Percentiles rank a stretch among this genome's conserved stretches.
Conservation (phyloP, 2,329 filamentous ascomycete genomes). For the Epichloe hybrida region DNA sequence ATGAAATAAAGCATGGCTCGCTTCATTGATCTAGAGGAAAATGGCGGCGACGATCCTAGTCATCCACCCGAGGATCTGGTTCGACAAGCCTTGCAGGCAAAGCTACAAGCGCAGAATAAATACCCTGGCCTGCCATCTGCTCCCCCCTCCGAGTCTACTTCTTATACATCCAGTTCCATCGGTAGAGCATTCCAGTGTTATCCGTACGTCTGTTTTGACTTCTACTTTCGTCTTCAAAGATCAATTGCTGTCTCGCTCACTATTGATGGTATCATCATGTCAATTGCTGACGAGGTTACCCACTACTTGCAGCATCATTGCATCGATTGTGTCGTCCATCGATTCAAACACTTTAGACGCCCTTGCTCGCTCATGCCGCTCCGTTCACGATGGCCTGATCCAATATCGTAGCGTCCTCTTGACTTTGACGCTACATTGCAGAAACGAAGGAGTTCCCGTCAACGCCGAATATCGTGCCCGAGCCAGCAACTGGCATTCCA, state of each 20-base stretch:
- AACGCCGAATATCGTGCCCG: slow-evolving; percentile 43
- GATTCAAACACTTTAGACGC: slow-evolving; percentile 81
- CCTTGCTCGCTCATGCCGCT: slow-evolving; percentile 68
- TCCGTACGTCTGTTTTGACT: slow-evolving; percentile 14
- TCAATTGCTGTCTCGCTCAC: not conserved
- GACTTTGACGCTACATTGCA: slow-evolving; percentile 64
- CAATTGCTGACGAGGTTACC: not conserved
- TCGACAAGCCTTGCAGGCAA: slow-evolving; percentile 1
- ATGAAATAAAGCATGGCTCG: slow-evolving; percentile 9
- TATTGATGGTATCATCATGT: not conserved
- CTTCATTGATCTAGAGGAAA: slow-evolving; percentile 12
- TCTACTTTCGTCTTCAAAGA: slow-evolving; percentile 1
- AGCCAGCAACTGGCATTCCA: slow-evolving; percentile 45
- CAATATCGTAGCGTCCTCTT: slow-evolving; percentile 66
- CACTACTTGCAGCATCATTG: slow-evolving; percentile 53
- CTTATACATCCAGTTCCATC: slow-evolving; percentile 10
- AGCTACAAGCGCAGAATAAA: slow-evolving; percentile 1
- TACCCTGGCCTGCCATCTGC: not conserved
- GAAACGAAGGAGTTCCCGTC: slow-evolving; percentile 49
- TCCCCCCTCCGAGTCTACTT: not conserved
- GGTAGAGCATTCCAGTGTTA: slow-evolving; percentile 23
- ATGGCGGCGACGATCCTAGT: slow-evolving; percentile 3
- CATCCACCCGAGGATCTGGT: slow-evolving; percentile 3
- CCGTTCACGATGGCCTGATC: slow-evolving; percentile 63
- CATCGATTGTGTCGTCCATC: slow-evolving; percentile 60